Percentiles rank a stretch among this genome's conserved stretches.
These are phyloP conservation scores for Beauveria brongniartii DNA, from an alignment of 2,329 filamentous ascomycete species.

Conservation along the genomic window DNA sequence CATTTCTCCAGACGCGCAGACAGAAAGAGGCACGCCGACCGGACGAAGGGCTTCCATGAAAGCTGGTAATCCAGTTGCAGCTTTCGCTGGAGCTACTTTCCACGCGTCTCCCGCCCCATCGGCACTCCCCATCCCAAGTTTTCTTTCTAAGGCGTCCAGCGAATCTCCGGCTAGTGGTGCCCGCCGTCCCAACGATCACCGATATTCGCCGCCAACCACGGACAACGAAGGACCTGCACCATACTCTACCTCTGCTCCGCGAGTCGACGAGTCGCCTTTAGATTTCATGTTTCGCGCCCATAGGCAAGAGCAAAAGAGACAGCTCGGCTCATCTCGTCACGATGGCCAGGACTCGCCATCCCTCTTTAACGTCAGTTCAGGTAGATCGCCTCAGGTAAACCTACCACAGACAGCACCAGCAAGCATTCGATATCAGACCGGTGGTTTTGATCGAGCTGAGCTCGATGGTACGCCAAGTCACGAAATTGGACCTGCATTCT, in stretches of 20 bases:
- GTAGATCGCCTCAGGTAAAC: not conserved
- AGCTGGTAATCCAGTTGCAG: conserved; percentile 38
- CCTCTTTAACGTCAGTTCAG: not conserved
- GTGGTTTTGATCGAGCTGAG: conserved; percentile 37
- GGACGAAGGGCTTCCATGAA: conserved; percentile 35
- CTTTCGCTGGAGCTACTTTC: conserved; percentile 90
- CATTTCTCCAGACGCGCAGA: conserved; percentile 34
- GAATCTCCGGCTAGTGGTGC: conserved; percentile 43
- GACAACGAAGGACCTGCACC: conserved; percentile 42
- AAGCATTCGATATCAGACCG: conserved; percentile 10
- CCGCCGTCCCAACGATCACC: conserved; percentile 30
- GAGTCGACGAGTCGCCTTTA: conserved; percentile 61
- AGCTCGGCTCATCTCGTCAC: conserved; percentile 42
- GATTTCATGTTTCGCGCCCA: conserved; percentile 89
- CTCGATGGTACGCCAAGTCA: conserved; percentile 51
- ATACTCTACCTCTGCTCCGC: conserved; percentile 26
- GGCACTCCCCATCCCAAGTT: conserved; percentile 82
- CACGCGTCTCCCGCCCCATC: conserved; percentile 91
- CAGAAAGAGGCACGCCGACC: conserved; percentile 34
- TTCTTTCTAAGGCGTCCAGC: conserved; percentile 66
- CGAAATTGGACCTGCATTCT: conserved; percentile 57
- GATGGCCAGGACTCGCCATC: conserved; percentile 21
- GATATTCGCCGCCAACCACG: conserved; percentile 44
- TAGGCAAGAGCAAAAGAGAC: conserved; percentile 63
- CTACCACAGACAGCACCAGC: conserved; percentile 38